Percentiles rank a stretch among this genome's conserved stretches.
Conservation (phyloP, 345 rosid species). For the Garcia nutans region DNA sequence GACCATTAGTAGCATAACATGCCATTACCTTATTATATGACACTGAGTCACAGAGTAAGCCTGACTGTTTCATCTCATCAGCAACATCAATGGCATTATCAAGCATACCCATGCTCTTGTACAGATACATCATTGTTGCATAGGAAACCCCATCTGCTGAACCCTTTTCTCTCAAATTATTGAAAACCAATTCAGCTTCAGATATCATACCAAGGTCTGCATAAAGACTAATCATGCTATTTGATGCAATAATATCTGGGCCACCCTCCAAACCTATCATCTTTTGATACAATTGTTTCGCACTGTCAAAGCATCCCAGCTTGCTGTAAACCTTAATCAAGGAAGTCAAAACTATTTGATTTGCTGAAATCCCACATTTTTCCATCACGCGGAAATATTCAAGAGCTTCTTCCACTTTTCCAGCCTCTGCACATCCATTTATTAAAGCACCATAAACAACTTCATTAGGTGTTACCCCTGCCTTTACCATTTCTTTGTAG, state of each 20-base stretch:
- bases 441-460: constrained; percentile 79
- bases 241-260: constrained; percentile 70
- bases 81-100: constrained; percentile 79
- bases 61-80: constrained; percentile 78
- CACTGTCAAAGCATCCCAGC: constrained; percentile 73
- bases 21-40: constrained; percentile 77
- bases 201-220: constrained; percentile 72
- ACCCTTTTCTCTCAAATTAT: constrained; percentile 52
- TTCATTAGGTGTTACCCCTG: constrained; percentile 74
- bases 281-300: constrained; percentile 57
- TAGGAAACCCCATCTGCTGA: constrained; percentile 65
- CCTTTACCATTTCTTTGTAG: constrained; percentile 51
- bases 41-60: constrained; percentile 51
- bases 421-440: constrained; percentile 78
- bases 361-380: constrained; percentile 55
- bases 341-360: constrained; percentile 72
- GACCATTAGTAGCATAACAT: constrained; percentile 66
- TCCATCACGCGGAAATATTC: constrained; percentile 60
- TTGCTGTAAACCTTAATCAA: constrained; percentile 80
- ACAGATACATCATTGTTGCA: constrained; percentile 78
- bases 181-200: constrained; percentile 68
- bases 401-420: constrained; percentile 67
- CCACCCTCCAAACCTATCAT: constrained; percentile 65
- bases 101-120: constrained; percentile 81
- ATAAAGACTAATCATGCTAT: constrained; percentile 70